Conservation (phyloP, 306 rosid genomes). For the Cicer judaicum region DNA sequence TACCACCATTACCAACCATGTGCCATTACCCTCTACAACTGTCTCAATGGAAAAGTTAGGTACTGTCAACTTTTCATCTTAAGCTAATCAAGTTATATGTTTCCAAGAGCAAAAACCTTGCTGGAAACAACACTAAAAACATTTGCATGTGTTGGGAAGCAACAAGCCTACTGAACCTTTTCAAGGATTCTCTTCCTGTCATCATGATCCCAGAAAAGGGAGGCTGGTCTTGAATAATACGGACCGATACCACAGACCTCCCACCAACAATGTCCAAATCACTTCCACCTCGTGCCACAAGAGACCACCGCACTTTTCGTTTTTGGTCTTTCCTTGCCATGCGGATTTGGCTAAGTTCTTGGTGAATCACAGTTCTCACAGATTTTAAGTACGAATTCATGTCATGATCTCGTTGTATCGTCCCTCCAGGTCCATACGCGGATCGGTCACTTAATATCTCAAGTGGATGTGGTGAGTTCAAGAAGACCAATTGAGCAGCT, state of each 20-base stretch:
- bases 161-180: conserved; percentile 71
- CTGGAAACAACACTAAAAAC: conserved; percentile 76
- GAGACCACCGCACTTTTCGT: conserved; percentile 80
- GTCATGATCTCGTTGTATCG: conserved; percentile 89
- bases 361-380: conserved; percentile 71
- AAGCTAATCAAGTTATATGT: conserved; percentile 51
- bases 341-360: conserved; percentile 68
- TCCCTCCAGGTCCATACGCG: conserved; percentile 86
- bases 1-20: conserved; percentile 36
- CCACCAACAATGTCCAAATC: conserved; percentile 55
- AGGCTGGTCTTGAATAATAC: conserved; percentile 53
- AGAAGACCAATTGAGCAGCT: conserved; percentile 67
- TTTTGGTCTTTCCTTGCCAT: conserved; percentile 68
- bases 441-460: conserved; percentile 84
- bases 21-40: conserved; percentile 35
- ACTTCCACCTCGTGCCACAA: conserved; percentile 47
- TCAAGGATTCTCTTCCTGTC: conserved; percentile 69
- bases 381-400: conserved; percentile 76
- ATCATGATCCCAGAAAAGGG: conserved; percentile 59
- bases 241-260: conserved; percentile 51
- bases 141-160: conserved; percentile 77
- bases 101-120: conserved; percentile 60
- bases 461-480: conserved; percentile 96
- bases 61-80: conserved; percentile 36
- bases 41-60: conserved; percentile 22